phyloP scores from a whole-genome alignment of 1,284 basidiomycete genomes.

The Takashimella koratensis region DNA sequence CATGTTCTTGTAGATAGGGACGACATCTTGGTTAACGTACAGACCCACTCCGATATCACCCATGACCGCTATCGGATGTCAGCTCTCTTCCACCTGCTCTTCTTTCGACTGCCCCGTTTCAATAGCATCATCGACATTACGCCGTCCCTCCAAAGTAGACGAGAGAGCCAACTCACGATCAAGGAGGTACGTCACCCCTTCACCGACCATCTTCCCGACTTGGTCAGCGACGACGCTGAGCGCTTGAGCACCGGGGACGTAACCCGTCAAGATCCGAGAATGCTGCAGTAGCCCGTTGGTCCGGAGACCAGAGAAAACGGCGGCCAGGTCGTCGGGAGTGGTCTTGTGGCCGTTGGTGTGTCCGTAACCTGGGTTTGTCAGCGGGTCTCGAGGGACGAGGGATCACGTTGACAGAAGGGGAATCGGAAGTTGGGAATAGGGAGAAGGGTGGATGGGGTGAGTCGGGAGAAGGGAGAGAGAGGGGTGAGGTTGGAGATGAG shows the following conservation, averaged over 20 bases:
- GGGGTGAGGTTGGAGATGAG: neutral
- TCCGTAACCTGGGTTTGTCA: conserved; percentile 62
- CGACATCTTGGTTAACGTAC: conserved; percentile 82
- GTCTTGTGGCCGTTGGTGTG: conserved; percentile 69
- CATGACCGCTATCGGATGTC: conserved; percentile 62
- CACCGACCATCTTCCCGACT: conserved; percentile 53
- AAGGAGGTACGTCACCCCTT: conserved; percentile 73
- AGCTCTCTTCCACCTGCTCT: neutral
- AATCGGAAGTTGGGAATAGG: neutral
- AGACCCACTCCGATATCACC: conserved; percentile 76
- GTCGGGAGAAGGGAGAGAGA: neutral
- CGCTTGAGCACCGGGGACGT: conserved; percentile 80
- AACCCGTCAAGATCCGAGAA: conserved; percentile 74
- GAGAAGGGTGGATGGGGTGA: too few species aligned
- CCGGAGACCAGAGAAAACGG: conserved; percentile 66
- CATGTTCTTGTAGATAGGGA: conserved; percentile 81
- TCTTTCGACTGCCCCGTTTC: neutral
- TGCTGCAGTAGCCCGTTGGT: conserved; percentile 64
- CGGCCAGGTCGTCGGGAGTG: conserved; percentile 62
- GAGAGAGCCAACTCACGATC: conserved; percentile 64
- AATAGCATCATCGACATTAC: too few species aligned
- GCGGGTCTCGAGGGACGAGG: too few species aligned
- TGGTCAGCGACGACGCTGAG: conserved; percentile 64
- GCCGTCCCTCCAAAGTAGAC: conserved; percentile 18
- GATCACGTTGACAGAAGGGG: too few species aligned